phyloP scores from a whole-genome alignment of 768 basidiomycete genomes.

The Phanerochaete carnosa region DNA sequence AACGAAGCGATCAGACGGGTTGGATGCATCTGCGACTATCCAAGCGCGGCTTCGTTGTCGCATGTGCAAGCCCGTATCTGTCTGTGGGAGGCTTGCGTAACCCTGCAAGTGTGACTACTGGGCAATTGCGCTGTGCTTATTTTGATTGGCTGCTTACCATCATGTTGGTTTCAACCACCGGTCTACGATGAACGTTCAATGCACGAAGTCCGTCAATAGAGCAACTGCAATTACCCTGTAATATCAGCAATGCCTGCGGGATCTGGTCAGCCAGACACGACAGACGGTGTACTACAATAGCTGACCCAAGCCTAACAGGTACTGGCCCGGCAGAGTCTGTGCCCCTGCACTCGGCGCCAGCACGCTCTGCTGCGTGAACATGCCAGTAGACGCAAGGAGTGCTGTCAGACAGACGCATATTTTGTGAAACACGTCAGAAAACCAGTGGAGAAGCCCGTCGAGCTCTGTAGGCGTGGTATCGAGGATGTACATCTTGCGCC shows the following conservation, averaged over 20 bases:
- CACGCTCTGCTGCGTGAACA: neutral
- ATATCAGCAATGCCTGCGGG: constrained; percentile 64
- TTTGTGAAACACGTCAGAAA: constrained; percentile 6
- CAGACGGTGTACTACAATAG: neutral
- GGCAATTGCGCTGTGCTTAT: neutral
- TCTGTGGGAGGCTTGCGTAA: constrained; percentile 63
- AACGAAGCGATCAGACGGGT: constrained; percentile 57
- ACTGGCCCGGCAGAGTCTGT: constrained; percentile 14
- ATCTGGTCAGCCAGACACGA: neutral
- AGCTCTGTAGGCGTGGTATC: constrained; percentile 1
- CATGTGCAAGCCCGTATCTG: constrained; percentile 75
- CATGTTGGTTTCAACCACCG: constrained; percentile 82
- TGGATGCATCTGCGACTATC: constrained; percentile 61
- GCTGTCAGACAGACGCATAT: constrained; percentile 8
- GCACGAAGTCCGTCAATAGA: constrained; percentile 3
- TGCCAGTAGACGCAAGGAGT: constrained; percentile 9
- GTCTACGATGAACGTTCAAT: constrained; percentile 33
- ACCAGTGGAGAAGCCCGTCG: neutral
- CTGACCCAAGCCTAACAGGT: constrained; percentile 15
- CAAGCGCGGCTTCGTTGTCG: constrained; percentile 75
- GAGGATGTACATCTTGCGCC: constrained; percentile 15
- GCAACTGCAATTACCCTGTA: constrained; percentile 52
- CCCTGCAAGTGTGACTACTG: constrained; percentile 39
- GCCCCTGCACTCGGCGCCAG: neutral
- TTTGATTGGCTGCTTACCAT: too few relatives aligned